Percentiles rank a stretch among this genome's conserved stretches.
Conservation (phyloP, 768 basidiomycete species). For the Glaciozyma martinii region DNA sequence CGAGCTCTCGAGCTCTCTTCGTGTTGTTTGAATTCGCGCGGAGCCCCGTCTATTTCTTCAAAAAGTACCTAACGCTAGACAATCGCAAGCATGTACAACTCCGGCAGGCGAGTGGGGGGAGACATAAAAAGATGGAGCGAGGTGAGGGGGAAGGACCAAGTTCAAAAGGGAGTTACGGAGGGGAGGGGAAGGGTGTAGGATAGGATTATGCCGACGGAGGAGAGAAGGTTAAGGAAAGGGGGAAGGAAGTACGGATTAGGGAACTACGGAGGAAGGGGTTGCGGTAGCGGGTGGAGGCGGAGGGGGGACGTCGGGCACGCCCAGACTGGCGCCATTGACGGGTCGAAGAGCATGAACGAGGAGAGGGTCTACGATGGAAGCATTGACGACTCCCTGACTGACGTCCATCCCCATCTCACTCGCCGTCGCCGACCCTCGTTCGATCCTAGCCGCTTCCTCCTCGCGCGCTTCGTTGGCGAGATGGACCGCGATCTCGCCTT, state of each 20-base stretch:
- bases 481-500: conserved; percentile 28
- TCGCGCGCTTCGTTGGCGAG: conserved; percentile 16
- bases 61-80: not conserved
- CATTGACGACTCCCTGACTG: not conserved
- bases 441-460: conserved; percentile 12
- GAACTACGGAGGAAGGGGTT: not conserved
- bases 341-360: conserved; percentile 25
- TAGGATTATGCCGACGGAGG: not conserved
- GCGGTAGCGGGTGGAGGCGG: not conserved
- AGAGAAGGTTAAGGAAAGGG: no score
- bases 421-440: conserved; percentile 17
- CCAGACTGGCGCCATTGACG: conserved; percentile 9
- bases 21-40: no score
- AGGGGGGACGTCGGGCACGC: no score
- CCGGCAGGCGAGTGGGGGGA: not conserved
- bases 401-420: conserved; percentile 23
- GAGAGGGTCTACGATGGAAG: conserved; percentile 21
- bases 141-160: not conserved
- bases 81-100: not conserved
- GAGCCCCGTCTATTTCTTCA: no score
- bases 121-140: not conserved
- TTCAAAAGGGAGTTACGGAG: not conserved
- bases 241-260: not conserved
- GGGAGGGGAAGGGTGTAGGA: not conserved
- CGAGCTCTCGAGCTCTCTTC: no score